phyloP scores from a whole-genome alignment of 2,329 filamentous ascomycete species.

The Penicillium sp. region DNA sequence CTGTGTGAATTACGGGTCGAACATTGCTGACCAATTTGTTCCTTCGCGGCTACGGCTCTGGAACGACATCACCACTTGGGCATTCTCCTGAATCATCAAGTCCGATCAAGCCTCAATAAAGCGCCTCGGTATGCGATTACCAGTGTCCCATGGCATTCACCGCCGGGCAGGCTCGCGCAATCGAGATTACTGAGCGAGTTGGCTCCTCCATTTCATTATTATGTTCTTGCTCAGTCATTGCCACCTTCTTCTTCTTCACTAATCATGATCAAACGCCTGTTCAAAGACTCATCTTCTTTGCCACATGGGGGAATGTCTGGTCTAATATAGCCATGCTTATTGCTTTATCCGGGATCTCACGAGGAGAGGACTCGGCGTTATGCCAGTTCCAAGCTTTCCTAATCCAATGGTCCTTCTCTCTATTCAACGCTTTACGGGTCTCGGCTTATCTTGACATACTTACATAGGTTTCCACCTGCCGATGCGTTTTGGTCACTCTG shows the following conservation, averaged over 20 bases:
- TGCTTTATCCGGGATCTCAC: background rate
- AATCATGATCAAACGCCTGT: background rate
- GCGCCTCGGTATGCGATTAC: background rate
- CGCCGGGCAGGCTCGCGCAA: background rate
- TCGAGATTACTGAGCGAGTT: background rate
- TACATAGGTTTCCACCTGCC: background rate
- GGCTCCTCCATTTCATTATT: background rate
- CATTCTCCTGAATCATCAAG: background rate
- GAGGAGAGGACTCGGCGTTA: background rate
- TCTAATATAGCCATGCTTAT: background rate
- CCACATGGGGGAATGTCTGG: background rate
- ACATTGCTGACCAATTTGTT: too few relatives aligned
- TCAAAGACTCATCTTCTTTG: background rate
- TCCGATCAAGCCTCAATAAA: background rate
- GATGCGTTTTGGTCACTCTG: background rate
- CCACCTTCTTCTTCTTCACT: background rate
- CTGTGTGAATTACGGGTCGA: too few relatives aligned
- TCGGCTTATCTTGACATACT: background rate
- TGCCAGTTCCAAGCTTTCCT: background rate
- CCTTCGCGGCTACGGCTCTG: too few relatives aligned
- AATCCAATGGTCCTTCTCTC: background rate
- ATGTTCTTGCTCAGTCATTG: background rate
- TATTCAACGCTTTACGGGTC: background rate
- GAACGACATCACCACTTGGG: too few relatives aligned
- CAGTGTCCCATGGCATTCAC: background rate